Base-by-base conservation (phyloP, 148 eudicot genomes). In the Diospyros lotus region DNA sequence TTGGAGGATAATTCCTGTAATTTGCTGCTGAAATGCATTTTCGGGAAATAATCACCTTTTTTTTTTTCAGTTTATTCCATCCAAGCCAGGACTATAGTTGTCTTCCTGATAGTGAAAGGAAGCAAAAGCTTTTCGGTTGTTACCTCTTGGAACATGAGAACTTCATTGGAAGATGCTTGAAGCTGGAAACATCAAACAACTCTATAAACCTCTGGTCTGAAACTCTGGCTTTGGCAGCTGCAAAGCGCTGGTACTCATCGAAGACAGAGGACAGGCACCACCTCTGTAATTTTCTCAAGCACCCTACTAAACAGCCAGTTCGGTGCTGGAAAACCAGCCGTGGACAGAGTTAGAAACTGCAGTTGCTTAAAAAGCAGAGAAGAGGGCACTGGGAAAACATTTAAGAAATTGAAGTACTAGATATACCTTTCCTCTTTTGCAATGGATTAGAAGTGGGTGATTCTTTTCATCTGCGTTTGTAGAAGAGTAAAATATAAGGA, bases 401-500 rank as follows among this genome's bases (percentile, higher is more conserved):
- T 28, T 28, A 28, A 28, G 28, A 28, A 28, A 28, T 28, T 28
- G 28, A 28, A 68, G 39, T 38, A 54, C 48, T 61, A 43, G 13
- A 64, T 41, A 14, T 86, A 94, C 98, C 98, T 94, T 94, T 69
- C 98, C 98, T 69, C 98, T 76, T 81, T 90, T 94, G 89, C 98
- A 94, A 76, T 94, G 98, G 67, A 94, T 92, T 68, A 94, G 79
- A 68, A 92, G 77, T 15, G 98, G 98, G 75, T 85, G 97, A 78
- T 94, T 91, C 75, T 78, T 88, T 50, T 71, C 88, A 85, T 94
- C 98, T 94, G 83, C 66, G 73, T 51, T 15, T 72, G 44, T 74
- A 4, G 73, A 51, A 59, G 61, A 13, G 56, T 50, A 38, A 3
- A 60, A 51, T 15, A 58, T 12, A 61, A 72, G 64, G 5, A 72